Base-by-base conservation (phyloP, 2,329 filamentous ascomycete genomes). In the Penicillium hesseltinei region DNA sequence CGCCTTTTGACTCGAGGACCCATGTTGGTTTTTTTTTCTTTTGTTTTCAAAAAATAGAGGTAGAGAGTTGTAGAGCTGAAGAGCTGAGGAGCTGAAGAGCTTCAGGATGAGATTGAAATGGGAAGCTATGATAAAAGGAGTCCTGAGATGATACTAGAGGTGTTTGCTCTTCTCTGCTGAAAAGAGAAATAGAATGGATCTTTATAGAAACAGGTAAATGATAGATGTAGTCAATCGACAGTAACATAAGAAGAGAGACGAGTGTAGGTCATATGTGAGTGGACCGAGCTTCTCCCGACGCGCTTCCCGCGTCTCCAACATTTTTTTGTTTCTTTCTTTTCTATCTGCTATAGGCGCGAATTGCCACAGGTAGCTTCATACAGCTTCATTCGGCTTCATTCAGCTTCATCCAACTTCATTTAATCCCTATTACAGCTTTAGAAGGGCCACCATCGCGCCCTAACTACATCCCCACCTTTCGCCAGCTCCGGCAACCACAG, bases 401-500 rank as follows among this genome's bases (percentile, higher is more conserved):
- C 21, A 13, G 1, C 29, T 17, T 17, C 29, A 47, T 45, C 13
- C 9, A 31, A 13, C 43, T 31, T 45, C 43, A 15, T 35, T 35
- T 7, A 35, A 13, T 2, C 2, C 21, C 17, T 25, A n/a, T 25
- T 31, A 31, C 10, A 51, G 48, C 27, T 43, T 33, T 43, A n/a
- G 10, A 23, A 50, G 31, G 8, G 2, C 23, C 17, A 43, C 0
- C 19, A 43, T 43, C 11, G 15, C 13, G 10, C 38, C 43, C 25
- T 43, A 33, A 10, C n/a, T 51, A 33, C 48, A 31, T 19, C 38
- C 36, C 7, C 39, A 23, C n/a, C 15, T 33, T 27, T 35, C 47
- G 51, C 42, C 49, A 56, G 59, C 51, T 58, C 57, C 57, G 47
- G 62, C 61, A 60, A 67, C 63, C 68, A 69, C 74, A 78, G 75